phyloP scores from a whole-genome alignment of 352 stramenopile genomes.

The Blastocystis sp. region DNA sequence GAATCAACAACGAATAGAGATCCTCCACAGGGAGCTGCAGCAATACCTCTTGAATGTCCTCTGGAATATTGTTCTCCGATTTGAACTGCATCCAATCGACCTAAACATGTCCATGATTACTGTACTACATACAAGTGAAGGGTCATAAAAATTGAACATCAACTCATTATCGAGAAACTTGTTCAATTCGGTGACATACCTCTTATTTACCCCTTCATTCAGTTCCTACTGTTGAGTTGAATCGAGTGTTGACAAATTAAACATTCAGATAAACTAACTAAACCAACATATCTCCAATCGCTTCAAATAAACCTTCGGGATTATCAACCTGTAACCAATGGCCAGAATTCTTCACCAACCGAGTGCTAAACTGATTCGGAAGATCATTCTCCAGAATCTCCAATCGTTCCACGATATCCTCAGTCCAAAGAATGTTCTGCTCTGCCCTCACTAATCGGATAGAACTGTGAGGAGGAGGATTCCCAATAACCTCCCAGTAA shows the following conservation, averaged over 20 bases:
- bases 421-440: conserved; percentile 1
- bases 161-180: neutral
- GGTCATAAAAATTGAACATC: conserved; percentile 5
- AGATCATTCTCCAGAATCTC: neutral
- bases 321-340: conserved; percentile 61
- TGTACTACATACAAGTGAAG: neutral
- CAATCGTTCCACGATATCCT: conserved; percentile 45
- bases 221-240: neutral
- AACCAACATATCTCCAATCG: conserved; percentile 44
- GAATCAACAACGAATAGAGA: neutral
- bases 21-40: neutral
- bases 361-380: neutral
- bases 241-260: conserved; percentile 23
- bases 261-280: neutral
- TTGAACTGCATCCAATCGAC: conserved; percentile 36
- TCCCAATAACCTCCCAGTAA: conserved; percentile 35
- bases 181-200: neutral
- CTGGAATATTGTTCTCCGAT: neutral
- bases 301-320: conserved; percentile 30
- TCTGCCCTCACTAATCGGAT: conserved; percentile 31
- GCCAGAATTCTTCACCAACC: conserved; percentile 22
- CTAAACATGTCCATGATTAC: neutral
- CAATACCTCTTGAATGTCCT: neutral
- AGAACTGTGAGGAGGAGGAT: neutral
- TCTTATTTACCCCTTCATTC: neutral